Evolutionary conservation across 2,329 filamentous ascomycete genomes (phyloP).

Genomic region (Botrytis hyacinthi): DNA sequence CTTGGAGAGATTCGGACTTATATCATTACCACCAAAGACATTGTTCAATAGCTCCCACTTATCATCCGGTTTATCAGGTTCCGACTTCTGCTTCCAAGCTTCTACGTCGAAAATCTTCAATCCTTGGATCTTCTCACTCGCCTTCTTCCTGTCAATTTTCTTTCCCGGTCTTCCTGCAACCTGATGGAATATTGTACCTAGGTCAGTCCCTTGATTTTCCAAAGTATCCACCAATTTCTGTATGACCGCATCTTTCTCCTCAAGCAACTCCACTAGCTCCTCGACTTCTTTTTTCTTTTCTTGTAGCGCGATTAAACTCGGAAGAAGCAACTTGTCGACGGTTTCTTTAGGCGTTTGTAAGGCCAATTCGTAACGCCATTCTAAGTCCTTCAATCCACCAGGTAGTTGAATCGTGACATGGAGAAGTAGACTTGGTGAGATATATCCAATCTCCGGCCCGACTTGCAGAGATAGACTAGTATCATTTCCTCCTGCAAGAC

Average conservation of each 20-base stretch:
- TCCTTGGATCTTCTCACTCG: constrained; percentile 44
- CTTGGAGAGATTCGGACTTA: background rate
- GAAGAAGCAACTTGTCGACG: constrained; percentile 47
- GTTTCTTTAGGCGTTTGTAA: constrained; percentile 41
- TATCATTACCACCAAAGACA: constrained; percentile 26
- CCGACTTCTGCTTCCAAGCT: constrained; percentile 28
- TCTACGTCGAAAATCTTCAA: constrained; percentile 46
- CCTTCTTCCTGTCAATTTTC: constrained; percentile 42
- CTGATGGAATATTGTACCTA: constrained; percentile 51
- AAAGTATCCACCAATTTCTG: constrained; percentile 53
- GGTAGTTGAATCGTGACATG: constrained; percentile 60
- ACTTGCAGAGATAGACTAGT: constrained; percentile 47
- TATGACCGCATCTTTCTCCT: constrained; percentile 55
- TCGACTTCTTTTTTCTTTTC: constrained; percentile 42
- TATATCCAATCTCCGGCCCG: constrained; percentile 4
- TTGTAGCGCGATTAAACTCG: constrained; percentile 45
- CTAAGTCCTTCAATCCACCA: constrained; percentile 58
- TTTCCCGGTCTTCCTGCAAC: constrained; percentile 39
- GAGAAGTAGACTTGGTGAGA: constrained; percentile 39
- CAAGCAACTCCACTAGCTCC: constrained; percentile 47
- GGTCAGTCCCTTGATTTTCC: constrained; percentile 50
- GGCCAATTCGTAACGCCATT: constrained; percentile 62
- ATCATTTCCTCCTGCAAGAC: constrained; percentile 45
- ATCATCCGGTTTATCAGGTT: constrained; percentile 23
- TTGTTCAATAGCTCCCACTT: constrained; percentile 26